Conservation (phyloP, 2,329 filamentous ascomycete genomes). For the Aspergillus phoenicis region DNA sequence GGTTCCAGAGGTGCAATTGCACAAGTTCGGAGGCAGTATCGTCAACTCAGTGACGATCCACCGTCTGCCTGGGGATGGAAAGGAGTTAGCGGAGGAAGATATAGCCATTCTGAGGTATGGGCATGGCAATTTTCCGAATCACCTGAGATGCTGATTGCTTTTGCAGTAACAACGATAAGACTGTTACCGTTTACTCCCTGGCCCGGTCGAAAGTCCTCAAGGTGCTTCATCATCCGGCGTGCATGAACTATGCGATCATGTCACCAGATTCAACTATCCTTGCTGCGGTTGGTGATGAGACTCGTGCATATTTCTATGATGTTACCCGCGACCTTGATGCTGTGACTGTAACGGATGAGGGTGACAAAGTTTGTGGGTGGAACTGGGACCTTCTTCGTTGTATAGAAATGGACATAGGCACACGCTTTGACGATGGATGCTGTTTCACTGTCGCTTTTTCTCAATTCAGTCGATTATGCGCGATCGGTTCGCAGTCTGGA, state of each 20-base stretch:
- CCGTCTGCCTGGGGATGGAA: constrained; percentile 50
- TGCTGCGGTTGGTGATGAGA: constrained; percentile 83
- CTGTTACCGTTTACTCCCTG: constrained; percentile 80
- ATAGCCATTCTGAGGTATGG: constrained; percentile 55
- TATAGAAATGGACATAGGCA: constrained; percentile 46
- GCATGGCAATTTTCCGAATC: constrained; percentile 49
- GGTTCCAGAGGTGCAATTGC: constrained; percentile 53
- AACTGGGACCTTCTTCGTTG: constrained; percentile 45
- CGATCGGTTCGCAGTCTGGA: constrained; percentile 54
- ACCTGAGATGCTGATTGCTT: constrained; percentile 53
- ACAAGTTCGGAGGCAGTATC: constrained; percentile 64
- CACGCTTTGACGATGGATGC: constrained; percentile 43
- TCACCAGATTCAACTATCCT: constrained; percentile 83
- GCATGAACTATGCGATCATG: constrained; percentile 91
- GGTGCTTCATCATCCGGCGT: constrained; percentile 73
- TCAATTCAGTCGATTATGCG: constrained; percentile 51
- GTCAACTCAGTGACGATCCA: constrained; percentile 70
- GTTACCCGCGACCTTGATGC: constrained; percentile 37
- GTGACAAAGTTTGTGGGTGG: constrained; percentile 42
- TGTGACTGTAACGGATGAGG: constrained; percentile 31
- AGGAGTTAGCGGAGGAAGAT: constrained; percentile 55
- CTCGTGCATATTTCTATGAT: constrained; percentile 80
- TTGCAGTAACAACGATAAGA: constrained; percentile 88
- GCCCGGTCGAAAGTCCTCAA: constrained; percentile 68
- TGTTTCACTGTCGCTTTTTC: constrained; percentile 55